Evolutionary conservation across 768 basidiomycete genomes (phyloP).

Genomic region (Trametopsis cervina): DNA sequence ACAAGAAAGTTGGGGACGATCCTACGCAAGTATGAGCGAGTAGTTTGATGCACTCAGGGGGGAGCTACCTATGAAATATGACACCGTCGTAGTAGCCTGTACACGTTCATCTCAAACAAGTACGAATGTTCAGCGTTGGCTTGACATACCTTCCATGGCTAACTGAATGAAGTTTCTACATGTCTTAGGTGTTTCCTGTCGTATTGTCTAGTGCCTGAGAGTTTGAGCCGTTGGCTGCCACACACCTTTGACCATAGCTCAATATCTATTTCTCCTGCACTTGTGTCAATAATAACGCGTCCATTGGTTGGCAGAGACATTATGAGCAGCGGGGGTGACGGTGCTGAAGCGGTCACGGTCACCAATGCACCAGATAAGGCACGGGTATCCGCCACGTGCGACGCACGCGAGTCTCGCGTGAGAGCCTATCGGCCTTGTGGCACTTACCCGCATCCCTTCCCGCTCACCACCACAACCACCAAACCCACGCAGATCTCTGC

Average conservation of each 20-base stretch:
- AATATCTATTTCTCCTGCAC: constrained; percentile 81
- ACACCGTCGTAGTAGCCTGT: constrained; percentile 96
- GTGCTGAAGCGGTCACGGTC: too few species aligned
- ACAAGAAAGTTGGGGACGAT: constrained; percentile 89
- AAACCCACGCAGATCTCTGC: constrained; percentile 10
- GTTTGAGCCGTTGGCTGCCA: too few species aligned
- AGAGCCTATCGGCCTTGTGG: constrained; percentile 5
- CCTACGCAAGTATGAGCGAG: constrained; percentile 27
- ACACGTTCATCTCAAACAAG: too few species aligned
- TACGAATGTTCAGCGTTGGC: too few species aligned
- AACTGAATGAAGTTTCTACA: constrained; percentile 87
- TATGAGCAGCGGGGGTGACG: background rate
- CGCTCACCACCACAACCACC: constrained; percentile 13
- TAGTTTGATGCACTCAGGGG: background rate
- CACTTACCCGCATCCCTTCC: too few species aligned
- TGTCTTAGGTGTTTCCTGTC: constrained; percentile 87
- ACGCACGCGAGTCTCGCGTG: constrained; percentile 9
- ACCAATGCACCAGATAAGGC: too few species aligned
- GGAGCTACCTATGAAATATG: constrained; percentile 77
- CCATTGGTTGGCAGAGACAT: constrained; percentile 87
- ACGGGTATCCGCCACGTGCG: constrained; percentile 2
- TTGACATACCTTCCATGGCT: constrained; percentile 85
- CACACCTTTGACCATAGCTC: constrained; percentile 88
- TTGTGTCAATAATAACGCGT: constrained; percentile 83
- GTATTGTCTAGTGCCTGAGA: too few species aligned